Percentiles rank a stretch among this genome's conserved stretches.
Conservation (phyloP, 768 basidiomycete genomes). For the Boletus reticuloceps region DNA sequence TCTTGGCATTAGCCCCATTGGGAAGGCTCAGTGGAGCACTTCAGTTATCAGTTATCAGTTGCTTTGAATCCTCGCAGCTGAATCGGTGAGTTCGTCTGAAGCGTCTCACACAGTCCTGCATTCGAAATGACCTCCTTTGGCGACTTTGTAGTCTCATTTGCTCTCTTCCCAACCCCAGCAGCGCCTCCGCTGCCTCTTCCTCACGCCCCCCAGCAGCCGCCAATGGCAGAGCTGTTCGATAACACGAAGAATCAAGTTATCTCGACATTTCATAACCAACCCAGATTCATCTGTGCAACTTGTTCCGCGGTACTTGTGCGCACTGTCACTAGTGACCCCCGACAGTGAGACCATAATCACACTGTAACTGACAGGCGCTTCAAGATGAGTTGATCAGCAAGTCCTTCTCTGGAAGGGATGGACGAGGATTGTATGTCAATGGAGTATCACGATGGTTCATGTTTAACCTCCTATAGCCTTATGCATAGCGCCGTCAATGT, state of each 20-base stretch:
- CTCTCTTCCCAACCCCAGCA: slow-evolving; percentile 4
- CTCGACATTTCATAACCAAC: slow-evolving; percentile 61
- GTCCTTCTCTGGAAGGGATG: slow-evolving; percentile 79
- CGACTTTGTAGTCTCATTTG: slow-evolving; percentile 19
- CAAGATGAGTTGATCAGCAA: slow-evolving; percentile 88
- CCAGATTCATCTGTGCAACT: slow-evolving; percentile 64
- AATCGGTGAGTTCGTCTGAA: slow-evolving; percentile 9
- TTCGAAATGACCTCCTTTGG: slow-evolving; percentile 20
- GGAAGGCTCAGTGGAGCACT: slow-evolving; percentile 7
- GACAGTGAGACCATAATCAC: not conserved
- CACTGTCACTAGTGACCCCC: slow-evolving; percentile 3
- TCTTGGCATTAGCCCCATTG: slow-evolving; percentile 1
- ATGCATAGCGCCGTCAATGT: slow-evolving; percentile 78
- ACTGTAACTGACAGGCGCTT: slow-evolving; percentile 47
- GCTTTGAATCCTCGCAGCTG: not conserved
- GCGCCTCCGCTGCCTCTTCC: not conserved
- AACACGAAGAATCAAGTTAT: slow-evolving; percentile 56
- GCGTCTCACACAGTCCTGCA: too few relatives aligned
- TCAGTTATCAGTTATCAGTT: not conserved
- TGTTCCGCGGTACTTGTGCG: slow-evolving; percentile 72
- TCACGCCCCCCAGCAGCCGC: not conserved
- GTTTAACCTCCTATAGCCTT: slow-evolving; percentile 42
- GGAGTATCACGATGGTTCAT: not conserved
- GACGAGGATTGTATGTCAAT: slow-evolving; percentile 68
- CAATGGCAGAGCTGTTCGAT: slow-evolving; percentile 29